phyloP scores from a whole-genome alignment of 768 basidiomycete genomes.

The Kwoniella pini region DNA sequence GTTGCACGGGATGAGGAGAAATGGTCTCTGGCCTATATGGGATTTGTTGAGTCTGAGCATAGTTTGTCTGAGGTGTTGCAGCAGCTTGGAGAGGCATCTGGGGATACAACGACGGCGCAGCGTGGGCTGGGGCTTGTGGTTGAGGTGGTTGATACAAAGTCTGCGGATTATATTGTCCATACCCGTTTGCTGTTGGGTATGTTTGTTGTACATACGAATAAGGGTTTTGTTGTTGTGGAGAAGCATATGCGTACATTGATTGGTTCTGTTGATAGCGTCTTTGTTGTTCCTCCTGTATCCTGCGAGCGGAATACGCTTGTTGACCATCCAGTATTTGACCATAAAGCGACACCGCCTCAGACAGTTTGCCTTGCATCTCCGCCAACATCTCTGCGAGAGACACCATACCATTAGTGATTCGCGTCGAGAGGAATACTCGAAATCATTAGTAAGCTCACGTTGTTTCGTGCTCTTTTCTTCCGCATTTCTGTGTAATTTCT shows the following conservation, averaged over 20 bases:
- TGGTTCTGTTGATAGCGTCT: slow-evolving; percentile 39
- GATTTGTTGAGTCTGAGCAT: slow-evolving; percentile 32
- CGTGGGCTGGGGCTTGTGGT: slow-evolving; percentile 9
- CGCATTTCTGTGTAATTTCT: slow-evolving; percentile 77
- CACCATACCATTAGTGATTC: neutral
- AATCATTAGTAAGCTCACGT: slow-evolving; percentile 60
- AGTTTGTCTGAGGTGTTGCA: slow-evolving; percentile 4
- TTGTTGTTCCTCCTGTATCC: slow-evolving; percentile 44
- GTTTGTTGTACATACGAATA: slow-evolving; percentile 2
- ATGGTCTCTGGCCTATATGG: slow-evolving; percentile 14
- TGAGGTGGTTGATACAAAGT: slow-evolving; percentile 27
- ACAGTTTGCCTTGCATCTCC: slow-evolving; percentile 93
- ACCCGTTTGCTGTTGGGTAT: slow-evolving; percentile 4
- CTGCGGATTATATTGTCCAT: slow-evolving; percentile 8
- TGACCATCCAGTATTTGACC: slow-evolving; percentile 84
- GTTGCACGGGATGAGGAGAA: neutral
- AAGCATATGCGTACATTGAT: slow-evolving; percentile 36
- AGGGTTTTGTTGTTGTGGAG: slow-evolving; percentile 11
- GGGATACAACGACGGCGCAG: slow-evolving; percentile 36
- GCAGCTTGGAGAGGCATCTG: slow-evolving; percentile 44
- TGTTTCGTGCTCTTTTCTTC: slow-evolving; percentile 91
- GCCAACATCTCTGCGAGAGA: slow-evolving; percentile 68
- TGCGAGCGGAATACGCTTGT: slow-evolving; percentile 56
- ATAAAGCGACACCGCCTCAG: slow-evolving; percentile 87
- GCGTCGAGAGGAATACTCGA: neutral